Conservation (phyloP, 2,329 filamentous ascomycete species). For the Botrytis byssoidea region DNA sequence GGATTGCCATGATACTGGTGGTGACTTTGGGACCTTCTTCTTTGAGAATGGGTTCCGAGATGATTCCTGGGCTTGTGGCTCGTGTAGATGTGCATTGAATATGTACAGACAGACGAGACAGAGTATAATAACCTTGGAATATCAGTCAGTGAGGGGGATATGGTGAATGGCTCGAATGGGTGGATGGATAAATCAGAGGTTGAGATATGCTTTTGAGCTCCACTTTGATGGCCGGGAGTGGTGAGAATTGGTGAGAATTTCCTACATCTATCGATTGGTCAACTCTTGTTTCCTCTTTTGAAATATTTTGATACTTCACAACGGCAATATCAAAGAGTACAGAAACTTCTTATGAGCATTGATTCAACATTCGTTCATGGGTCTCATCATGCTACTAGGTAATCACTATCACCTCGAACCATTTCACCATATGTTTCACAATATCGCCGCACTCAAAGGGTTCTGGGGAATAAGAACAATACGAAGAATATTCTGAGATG, state of each 20-base stretch:
- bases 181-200: background rate
- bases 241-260: background rate
- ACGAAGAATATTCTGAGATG: background rate
- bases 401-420: background rate
- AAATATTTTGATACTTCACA: background rate
- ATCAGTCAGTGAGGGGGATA: background rate
- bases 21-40: conserved; percentile 1
- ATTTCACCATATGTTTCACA: background rate
- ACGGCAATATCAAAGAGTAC: background rate
- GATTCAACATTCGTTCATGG: background rate
- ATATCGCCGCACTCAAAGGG: background rate
- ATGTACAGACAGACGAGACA: background rate
- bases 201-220: background rate
- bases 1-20: background rate
- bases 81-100: background rate
- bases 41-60: background rate
- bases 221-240: background rate
- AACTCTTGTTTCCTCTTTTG: background rate
- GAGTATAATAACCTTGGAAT: background rate
- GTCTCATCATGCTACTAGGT: background rate
- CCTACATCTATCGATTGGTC: background rate
- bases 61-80: conserved; percentile 1
- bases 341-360: background rate
- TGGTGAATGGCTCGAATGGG: background rate
- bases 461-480: background rate